phyloP scores from a whole-genome alignment of 306 rosid species.

The Notholithocarpus densiflorus region DNA sequence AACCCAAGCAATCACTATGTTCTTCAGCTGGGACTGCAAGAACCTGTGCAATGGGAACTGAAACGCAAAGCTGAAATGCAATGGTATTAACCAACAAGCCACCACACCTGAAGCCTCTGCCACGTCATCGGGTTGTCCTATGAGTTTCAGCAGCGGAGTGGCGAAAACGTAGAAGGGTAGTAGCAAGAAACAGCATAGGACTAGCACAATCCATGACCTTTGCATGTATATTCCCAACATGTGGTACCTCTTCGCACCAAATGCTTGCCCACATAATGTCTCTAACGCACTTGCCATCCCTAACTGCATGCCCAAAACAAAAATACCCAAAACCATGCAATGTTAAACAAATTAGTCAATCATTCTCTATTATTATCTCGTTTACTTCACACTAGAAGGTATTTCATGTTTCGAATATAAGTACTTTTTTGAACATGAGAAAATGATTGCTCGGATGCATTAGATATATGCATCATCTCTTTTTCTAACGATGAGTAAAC shows the following conservation, averaged over 20 bases:
- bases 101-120: constrained; percentile 29
- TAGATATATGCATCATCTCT: too few species aligned
- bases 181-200: constrained; percentile 18
- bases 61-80: constrained; percentile 35
- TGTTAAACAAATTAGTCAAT: neutral
- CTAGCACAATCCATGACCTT: constrained; percentile 39
- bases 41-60: constrained; percentile 31
- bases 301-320: constrained; percentile 9
- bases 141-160: constrained; percentile 27
- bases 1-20: constrained; percentile 51
- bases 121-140: constrained; percentile 36
- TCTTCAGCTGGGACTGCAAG: constrained; percentile 43
- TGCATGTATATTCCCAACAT: constrained; percentile 39
- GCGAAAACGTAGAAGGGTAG: constrained; percentile 28
- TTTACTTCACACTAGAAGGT: too few species aligned
- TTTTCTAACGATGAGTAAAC: too few species aligned
- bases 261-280: constrained; percentile 44
- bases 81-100: constrained; percentile 29
- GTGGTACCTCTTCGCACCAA: constrained; percentile 32
- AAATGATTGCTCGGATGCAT: neutral
- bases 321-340: too few species aligned
- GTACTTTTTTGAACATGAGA: too few species aligned
- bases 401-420: too few species aligned
- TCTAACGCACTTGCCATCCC: constrained; percentile 51
- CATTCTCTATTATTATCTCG: too few species aligned